These are phyloP conservation scores for Sphaerulina populicola DNA, from an alignment of 2,329 filamentous ascomycete species.

Conservation along the genomic window DNA sequence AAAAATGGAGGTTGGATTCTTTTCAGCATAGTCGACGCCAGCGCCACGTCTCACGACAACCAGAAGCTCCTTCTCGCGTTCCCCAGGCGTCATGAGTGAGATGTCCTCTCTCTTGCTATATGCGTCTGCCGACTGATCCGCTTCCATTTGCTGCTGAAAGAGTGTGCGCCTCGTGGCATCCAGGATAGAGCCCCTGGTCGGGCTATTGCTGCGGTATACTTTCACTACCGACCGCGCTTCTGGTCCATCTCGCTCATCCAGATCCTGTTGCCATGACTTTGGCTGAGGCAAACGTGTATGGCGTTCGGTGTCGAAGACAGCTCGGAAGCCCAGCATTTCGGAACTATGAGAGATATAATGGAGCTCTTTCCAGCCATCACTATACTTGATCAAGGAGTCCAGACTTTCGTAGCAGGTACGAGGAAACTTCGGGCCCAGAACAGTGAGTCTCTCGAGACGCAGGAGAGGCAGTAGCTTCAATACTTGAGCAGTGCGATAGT, in stretches of 20 bases:
- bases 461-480: slow-evolving; percentile 11
- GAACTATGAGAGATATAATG: slow-evolving; percentile 6
- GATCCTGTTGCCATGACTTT: slow-evolving; percentile 5
- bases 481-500: slow-evolving; percentile 10
- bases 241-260: slow-evolving; percentile 8
- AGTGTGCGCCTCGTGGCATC: background rate
- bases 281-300: slow-evolving; percentile 4
- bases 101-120: slow-evolving; percentile 1
- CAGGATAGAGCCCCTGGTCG: slow-evolving; percentile 3
- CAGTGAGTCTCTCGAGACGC: slow-evolving; percentile 6
- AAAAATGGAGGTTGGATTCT: slow-evolving; percentile 1
- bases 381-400: slow-evolving; percentile 3
- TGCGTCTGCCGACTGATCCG: background rate
- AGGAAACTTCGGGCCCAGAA: slow-evolving; percentile 2
- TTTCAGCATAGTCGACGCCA: slow-evolving; percentile 10
- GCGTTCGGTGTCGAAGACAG: background rate
- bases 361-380: slow-evolving; percentile 9
- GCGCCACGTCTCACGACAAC: slow-evolving; percentile 12
- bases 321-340: slow-evolving; percentile 6
- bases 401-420: slow-evolving; percentile 6
- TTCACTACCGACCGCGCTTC: slow-evolving; percentile 3
- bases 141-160: slow-evolving; percentile 4
- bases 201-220: slow-evolving; percentile 9
- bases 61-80: slow-evolving; percentile 13
- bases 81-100: slow-evolving; percentile 8